A percentile compares a stretch with the other conserved stretches of the same genome.
These are phyloP conservation scores for Lachnellula arida DNA, from an alignment of 2,329 filamentous ascomycete genomes.

Conservation along the genomic window DNA sequence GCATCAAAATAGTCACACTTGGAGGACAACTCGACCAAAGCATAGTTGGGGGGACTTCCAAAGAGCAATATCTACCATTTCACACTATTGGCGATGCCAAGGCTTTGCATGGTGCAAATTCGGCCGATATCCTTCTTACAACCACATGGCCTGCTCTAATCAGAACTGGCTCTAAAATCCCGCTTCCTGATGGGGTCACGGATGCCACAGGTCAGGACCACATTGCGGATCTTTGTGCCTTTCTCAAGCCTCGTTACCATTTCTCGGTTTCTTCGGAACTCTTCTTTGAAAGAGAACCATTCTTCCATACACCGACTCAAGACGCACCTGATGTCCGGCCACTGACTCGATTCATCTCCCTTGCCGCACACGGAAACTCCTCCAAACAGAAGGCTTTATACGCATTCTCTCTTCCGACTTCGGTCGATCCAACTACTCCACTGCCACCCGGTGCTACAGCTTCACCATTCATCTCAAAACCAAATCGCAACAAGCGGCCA, in stretches of 20 bases:
- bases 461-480: conserved; percentile 60
- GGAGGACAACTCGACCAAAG: conserved; percentile 67
- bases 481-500: conserved; percentile 54
- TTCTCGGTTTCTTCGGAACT: conserved; percentile 62
- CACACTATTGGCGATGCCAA: conserved; percentile 76
- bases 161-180: conserved; percentile 61
- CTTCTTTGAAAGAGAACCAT: conserved; percentile 87
- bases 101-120: conserved; percentile 68
- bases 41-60: conserved; percentile 57
- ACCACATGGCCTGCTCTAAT: conserved; percentile 78
- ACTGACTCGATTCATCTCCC: conserved; percentile 84
- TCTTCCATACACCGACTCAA: conserved; percentile 61
- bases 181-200: conserved; percentile 48
- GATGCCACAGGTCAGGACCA: conserved; percentile 55
- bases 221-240: conserved; percentile 71
- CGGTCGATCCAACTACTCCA: conserved; percentile 52
- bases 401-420: conserved; percentile 67
- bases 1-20: conserved; percentile 79
- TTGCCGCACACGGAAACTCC: conserved; percentile 72
- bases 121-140: conserved; percentile 82
- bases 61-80: conserved; percentile 69
- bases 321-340: conserved; percentile 50
- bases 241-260: conserved; percentile 88
- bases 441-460: conserved; percentile 68
- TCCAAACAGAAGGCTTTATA: conserved; percentile 78